phyloP scores from a whole-genome alignment of 192 early-diverging fungal species.

The Rhizophagus clarus region DNA sequence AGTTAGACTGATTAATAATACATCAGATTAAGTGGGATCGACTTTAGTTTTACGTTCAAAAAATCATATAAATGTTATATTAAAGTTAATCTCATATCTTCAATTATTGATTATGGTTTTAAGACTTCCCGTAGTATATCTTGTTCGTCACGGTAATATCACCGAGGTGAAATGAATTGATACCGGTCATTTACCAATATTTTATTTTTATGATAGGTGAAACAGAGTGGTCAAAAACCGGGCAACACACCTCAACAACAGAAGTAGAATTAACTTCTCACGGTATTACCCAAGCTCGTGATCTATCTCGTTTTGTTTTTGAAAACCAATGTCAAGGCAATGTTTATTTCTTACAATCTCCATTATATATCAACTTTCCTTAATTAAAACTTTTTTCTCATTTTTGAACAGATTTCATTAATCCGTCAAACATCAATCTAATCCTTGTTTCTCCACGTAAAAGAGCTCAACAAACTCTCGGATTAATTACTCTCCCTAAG shows the following conservation, averaged over 20 bases:
- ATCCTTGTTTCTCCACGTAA: constrained; percentile 40
- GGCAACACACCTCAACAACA: constrained; percentile 43
- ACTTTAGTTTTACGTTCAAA: too few relatives aligned
- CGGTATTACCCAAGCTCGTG: constrained; percentile 42
- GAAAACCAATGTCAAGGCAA: constrained; percentile 45
- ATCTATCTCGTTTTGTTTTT: constrained; percentile 45
- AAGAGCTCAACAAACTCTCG: constrained; percentile 46
- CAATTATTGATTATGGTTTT: not conserved
- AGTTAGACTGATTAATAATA: too few relatives aligned
- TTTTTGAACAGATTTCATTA: constrained; percentile 37
- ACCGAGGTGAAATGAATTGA: not conserved
- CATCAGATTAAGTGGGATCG: too few relatives aligned
- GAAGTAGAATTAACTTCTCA: constrained; percentile 43
- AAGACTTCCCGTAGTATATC: constrained; percentile 39
- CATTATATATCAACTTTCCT: not conserved
- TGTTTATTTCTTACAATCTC: not conserved
- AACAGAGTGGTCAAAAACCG: constrained; percentile 52
- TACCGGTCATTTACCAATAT: not conserved
- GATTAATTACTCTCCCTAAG: constrained; percentile 24
- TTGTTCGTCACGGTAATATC: constrained; percentile 48
- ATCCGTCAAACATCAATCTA: constrained; percentile 42
- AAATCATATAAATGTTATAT: too few relatives aligned
- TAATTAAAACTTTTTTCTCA: not conserved
- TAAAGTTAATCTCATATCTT: not conserved
- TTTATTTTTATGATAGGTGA: constrained; percentile 12